Conservation (phyloP, 2,329 filamentous ascomycete genomes). For the Pezizomycotina sp. region DNA sequence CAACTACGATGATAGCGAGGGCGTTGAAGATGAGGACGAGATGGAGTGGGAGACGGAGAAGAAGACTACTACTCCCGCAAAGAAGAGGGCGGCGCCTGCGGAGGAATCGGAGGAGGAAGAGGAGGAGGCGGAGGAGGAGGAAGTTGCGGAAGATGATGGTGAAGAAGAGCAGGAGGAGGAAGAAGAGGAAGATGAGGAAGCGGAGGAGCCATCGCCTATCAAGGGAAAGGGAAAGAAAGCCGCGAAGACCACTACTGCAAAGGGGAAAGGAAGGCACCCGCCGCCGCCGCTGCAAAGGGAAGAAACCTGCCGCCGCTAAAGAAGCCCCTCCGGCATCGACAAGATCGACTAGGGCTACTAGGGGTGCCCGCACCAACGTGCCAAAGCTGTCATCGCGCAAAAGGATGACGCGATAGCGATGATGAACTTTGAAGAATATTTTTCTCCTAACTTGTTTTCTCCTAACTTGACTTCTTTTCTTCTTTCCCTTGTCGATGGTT, state of each 20-base stretch:
- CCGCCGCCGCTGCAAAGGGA: slow-evolving; percentile 7
- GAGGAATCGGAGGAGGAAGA: slow-evolving; percentile 26
- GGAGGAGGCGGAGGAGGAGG: slow-evolving; percentile 22
- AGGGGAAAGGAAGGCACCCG: no score
- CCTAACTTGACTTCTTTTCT: not conserved
- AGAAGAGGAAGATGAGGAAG: slow-evolving; percentile 9
- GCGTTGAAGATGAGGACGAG: slow-evolving; percentile 31
- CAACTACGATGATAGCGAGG: slow-evolving; percentile 30
- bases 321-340: slow-evolving; percentile 5
- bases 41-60: slow-evolving; percentile 31
- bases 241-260: slow-evolving; percentile 7
- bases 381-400: slow-evolving; percentile 16
- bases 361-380: slow-evolving; percentile 12
- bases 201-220: slow-evolving; percentile 22
- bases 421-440: no score
- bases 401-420: slow-evolving; percentile 9
- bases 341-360: slow-evolving; percentile 14
- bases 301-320: slow-evolving; percentile 4
- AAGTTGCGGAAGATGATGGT: slow-evolving; percentile 24
- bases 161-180: slow-evolving; percentile 18
- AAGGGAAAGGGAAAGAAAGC: slow-evolving; percentile 19
- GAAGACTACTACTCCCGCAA: slow-evolving; percentile 26
- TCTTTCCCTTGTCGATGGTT: slow-evolving; percentile 3
- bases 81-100: no score
- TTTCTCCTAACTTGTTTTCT: not conserved